Base-by-base conservation (phyloP, 2,329 filamentous ascomycete genomes). In the Aquanectria penicillioides region DNA sequence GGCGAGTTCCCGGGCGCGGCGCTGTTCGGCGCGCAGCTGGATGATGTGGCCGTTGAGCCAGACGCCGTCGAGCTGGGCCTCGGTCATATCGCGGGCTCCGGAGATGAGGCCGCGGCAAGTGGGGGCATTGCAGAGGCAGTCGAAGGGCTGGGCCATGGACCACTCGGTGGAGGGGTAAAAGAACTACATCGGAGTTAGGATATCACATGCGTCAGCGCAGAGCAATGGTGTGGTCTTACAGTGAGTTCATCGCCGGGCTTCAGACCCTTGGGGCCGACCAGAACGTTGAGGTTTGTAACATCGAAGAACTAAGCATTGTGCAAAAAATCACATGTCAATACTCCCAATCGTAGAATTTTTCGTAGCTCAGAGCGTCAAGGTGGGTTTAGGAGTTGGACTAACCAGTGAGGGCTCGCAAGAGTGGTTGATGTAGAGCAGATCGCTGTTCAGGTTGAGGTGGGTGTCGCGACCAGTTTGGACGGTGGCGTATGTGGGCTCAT, bases 131-230 rank as follows among this genome's bases (percentile, higher is more conserved):
- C 89, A 92, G 58, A 83, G 78, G 72, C 89, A 92, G 59, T 83
- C 76, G 71, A 92, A 92, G 4, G 87, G 82, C 78, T 92, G 89
- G 26, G 86, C 86, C 89, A 92, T 91, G 69, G 80, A 69, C 88
- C 88, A 92, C 75, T 92, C 89, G 2, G 89, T 91, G 51, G 87
- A 90, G 4, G 89, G 89, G 68, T 92, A 92, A 76, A 92, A 92
- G 78, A 91, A 92, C 71, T 85, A 49, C 12, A 1, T n/a, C n/a
- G 11, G 13, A 17, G 18, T 33, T 22, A 51, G 38, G 28, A 15
- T 23, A 18, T 17, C 18, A n/a, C 9, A 10, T 18, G 4, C 3
- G 6, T 18, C 9, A 18, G 11, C 15, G 26, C 17, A n/a, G 18
- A 4, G 6, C 12, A 22, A 11, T 8, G 26, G 57, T 46, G 25